A percentile compares a stretch with the other conserved stretches of the same genome.
These are phyloP conservation scores for Dactylellina drechsleri DNA, from an alignment of 2,329 filamentous ascomycete genomes.

Conservation along the genomic window DNA sequence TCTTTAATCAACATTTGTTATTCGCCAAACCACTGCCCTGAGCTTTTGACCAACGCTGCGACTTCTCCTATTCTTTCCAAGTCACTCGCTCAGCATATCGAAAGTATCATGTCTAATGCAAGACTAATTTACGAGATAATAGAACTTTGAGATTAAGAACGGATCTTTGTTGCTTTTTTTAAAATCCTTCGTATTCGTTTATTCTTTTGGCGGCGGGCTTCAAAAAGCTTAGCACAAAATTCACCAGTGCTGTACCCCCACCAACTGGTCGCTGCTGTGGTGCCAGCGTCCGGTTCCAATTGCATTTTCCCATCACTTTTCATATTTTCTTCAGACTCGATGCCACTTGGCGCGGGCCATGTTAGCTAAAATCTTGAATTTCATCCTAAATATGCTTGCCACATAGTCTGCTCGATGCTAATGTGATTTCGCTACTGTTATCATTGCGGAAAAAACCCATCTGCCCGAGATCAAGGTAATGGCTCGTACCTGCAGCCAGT, in stretches of 20 bases:
- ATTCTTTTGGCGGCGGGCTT: neutral
- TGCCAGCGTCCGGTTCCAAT: slow-evolving; percentile 1
- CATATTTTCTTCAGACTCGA: too few relatives aligned
- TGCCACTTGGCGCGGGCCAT: too few relatives aligned
- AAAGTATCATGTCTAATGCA: too few relatives aligned
- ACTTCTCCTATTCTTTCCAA: too few relatives aligned
- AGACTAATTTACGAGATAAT: too few relatives aligned
- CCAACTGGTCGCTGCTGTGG: neutral
- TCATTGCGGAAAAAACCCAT: neutral
- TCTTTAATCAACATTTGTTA: neutral
- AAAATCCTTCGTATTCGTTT: neutral
- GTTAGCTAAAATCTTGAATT: too few relatives aligned
- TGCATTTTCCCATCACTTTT: too few relatives aligned
- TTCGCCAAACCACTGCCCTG: neutral
- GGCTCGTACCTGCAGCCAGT: slow-evolving; percentile 37
- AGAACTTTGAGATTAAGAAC: too few relatives aligned
- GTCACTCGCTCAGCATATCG: too few relatives aligned
- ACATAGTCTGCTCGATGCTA: neutral
- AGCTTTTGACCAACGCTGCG: too few relatives aligned
- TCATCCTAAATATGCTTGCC: neutral
- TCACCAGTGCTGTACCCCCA: neutral
- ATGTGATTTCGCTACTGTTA: too few relatives aligned
- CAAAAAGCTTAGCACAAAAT: slow-evolving; percentile 13
- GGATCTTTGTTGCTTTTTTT: neutral
- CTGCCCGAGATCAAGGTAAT: slow-evolving; percentile 26